These are phyloP conservation scores for Microglena sp. DNA, from an alignment of 139 green algal species.

Conservation along the genomic window DNA sequence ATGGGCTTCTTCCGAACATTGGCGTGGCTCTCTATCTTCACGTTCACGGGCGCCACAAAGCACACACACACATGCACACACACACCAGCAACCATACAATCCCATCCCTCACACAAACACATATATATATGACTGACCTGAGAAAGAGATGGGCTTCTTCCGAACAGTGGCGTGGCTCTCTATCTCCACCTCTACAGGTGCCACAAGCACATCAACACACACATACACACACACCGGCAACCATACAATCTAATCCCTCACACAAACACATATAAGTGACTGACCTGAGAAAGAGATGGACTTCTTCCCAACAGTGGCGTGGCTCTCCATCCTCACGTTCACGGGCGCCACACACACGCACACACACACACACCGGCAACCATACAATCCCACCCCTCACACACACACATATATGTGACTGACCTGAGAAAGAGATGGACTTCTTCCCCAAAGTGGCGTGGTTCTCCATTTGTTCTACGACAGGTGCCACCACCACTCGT, in stretches of 20 bases:
- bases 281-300: conserved; percentile 2
- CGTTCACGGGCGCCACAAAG: conserved; percentile 31
- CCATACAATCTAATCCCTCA: not conserved
- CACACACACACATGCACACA: too few relatives aligned
- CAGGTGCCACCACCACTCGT: conserved; percentile 63
- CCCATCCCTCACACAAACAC: not conserved
- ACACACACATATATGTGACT: too few relatives aligned
- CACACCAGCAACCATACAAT: too few relatives aligned
- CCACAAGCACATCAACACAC: not conserved
- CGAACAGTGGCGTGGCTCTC: not conserved
- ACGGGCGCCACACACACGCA: not conserved
- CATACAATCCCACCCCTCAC: not conserved
- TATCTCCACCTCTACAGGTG: not conserved
- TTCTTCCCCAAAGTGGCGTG: conserved; percentile 37
- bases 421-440: conserved; percentile 56
- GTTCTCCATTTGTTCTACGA: conserved; percentile 41
- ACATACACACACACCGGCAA: not conserved
- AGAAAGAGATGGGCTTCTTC: not conserved
- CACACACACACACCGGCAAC: not conserved
- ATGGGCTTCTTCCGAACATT: conserved; percentile 41
- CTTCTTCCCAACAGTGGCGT: too few relatives aligned
- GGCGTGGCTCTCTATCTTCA: conserved; percentile 36
- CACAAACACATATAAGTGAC: conserved; percentile 1
- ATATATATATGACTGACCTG: not conserved
- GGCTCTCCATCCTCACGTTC: not conserved